Evolutionary conservation across 441 rosid species (phyloP).

Genomic region (Pelargonium citronellum): DNA sequence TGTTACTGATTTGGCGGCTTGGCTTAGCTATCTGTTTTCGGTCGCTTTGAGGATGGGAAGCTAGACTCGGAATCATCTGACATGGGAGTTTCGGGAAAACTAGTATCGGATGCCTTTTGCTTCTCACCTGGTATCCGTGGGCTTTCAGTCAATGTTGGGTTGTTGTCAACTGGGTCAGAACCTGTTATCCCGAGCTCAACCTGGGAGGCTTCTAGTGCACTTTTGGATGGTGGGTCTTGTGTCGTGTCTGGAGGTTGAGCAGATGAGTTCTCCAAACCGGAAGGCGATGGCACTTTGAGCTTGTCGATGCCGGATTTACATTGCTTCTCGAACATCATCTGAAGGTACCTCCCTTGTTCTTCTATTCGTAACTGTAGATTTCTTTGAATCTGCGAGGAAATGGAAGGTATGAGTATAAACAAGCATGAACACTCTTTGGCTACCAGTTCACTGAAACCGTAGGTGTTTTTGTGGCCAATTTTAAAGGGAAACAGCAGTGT

Average conservation of each 20-base stretch:
- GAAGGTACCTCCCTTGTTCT: conserved; percentile 90
- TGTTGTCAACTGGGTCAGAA: conserved; percentile 10
- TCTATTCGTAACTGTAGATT: conserved; percentile 84
- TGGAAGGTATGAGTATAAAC: not conserved
- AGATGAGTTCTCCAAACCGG: conserved; percentile 38
- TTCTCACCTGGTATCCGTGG: conserved; percentile 22
- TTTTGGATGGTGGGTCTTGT: conserved; percentile 29
- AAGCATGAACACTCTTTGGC: too few relatives aligned
- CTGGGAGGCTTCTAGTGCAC: conserved; percentile 29
- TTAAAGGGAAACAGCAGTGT: too few relatives aligned
- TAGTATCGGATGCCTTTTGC: conserved; percentile 26
- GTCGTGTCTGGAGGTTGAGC: conserved; percentile 27
- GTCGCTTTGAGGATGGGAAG: conserved; percentile 43
- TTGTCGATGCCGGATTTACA: conserved; percentile 49
- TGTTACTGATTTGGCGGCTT: conserved; percentile 8
- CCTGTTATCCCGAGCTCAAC: conserved; percentile 23
- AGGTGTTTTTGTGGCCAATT: too few relatives aligned
- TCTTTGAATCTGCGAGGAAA: conserved; percentile 69
- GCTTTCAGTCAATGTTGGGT: conserved; percentile 25
- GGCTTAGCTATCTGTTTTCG: conserved; percentile 34
- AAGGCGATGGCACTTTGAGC: conserved; percentile 48
- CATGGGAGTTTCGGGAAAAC: conserved; percentile 26
- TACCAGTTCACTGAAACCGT: too few relatives aligned
- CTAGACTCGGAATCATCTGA: conserved; percentile 21
- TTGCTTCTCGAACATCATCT: conserved; percentile 95